Evolutionary conservation across 345 rosid genomes (phyloP), one percentile per base, ranked within the genome.

Genomic region (Pistacia vera): DNA sequence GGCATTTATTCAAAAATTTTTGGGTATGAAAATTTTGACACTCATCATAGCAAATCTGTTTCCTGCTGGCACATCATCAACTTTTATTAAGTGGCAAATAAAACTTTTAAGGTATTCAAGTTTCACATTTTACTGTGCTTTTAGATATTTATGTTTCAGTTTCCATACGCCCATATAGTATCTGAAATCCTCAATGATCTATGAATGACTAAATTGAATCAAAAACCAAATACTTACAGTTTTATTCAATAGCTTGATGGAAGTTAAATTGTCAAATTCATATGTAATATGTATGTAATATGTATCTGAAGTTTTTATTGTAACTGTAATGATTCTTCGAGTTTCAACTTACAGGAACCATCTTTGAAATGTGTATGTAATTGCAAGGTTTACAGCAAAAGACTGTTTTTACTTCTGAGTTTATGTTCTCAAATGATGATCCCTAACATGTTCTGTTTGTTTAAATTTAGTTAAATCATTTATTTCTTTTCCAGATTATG

Each of bases 1-100:
- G 63, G 61, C 70, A 68, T 75, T 78, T 66, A 75, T 73, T 79
- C 64, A 73, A 73, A 77, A 13, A 18, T 4, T 49, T 20, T 70
- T 81, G 66, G 72, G 36, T 55, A 36, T 52, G 61, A 71, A 75
- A 57, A n/a, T 59, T 74, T 71, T 77, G 36, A 11, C 36, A 44
- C 71, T 69, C 68, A 61, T 63, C 18, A 14, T 72, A 36, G 48
- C 48, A 66, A 65, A 64, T 33, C 75, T 63, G 22, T 76, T 60
- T 28, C 75, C 70, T 62, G 38, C 54, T 49, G 69, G 72, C 36
- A 11, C 68, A 72, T 49, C 41, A 38, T 68, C 63, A 68, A 46
- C 55, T 64, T 70, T 28, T 70, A 52, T 11, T 33, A 55, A 41
- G 46, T 73, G 60, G 68, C 75, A 75, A 84, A 79, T 64, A 30